Evolutionary conservation across 148 eudicot genomes (phyloP).

Genomic region (Heliosperma pusillum): DNA sequence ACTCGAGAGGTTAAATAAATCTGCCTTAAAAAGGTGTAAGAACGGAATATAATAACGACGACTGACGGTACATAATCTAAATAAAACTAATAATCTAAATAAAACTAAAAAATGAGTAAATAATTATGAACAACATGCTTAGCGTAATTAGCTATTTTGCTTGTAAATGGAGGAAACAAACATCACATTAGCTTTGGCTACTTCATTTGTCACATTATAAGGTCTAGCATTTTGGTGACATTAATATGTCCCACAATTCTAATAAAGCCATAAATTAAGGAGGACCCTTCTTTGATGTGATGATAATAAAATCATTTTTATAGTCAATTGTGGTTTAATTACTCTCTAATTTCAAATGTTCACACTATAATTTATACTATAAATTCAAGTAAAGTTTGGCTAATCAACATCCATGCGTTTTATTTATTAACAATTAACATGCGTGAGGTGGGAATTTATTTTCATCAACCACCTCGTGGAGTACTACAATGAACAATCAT

Average conservation of each 20-base stretch:
- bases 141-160: slow-evolving; percentile 23
- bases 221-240: slow-evolving; percentile 28
- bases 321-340: slow-evolving; percentile 19
- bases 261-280: slow-evolving; percentile 34
- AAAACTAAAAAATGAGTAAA: not conserved
- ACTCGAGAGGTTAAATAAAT: not conserved
- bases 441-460: slow-evolving; percentile 33
- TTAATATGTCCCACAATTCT: slow-evolving; percentile 16
- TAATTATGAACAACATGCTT: slow-evolving; percentile 27
- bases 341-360: slow-evolving; percentile 11
- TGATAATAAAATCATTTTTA: slow-evolving; percentile 19
- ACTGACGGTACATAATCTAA: too few species aligned
- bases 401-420: slow-evolving; percentile 6
- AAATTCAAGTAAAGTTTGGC: slow-evolving; percentile 8
- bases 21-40: not conserved
- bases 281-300: slow-evolving; percentile 14
- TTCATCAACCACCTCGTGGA: slow-evolving; percentile 35
- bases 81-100: too few species aligned
- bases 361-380: not conserved
- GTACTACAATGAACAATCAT: slow-evolving; percentile 35
- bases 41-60: too few species aligned
- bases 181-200: slow-evolving; percentile 23
- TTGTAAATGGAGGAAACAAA: slow-evolving; percentile 31
- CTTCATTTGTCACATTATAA: slow-evolving; percentile 31
- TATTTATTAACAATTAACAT: slow-evolving; percentile 4